A percentile compares a stretch with the other conserved stretches of the same genome.
Evolutionary conservation across 371 early-diverging fungal genomes (phyloP).

Genomic region (Mortierella sp.): DNA sequence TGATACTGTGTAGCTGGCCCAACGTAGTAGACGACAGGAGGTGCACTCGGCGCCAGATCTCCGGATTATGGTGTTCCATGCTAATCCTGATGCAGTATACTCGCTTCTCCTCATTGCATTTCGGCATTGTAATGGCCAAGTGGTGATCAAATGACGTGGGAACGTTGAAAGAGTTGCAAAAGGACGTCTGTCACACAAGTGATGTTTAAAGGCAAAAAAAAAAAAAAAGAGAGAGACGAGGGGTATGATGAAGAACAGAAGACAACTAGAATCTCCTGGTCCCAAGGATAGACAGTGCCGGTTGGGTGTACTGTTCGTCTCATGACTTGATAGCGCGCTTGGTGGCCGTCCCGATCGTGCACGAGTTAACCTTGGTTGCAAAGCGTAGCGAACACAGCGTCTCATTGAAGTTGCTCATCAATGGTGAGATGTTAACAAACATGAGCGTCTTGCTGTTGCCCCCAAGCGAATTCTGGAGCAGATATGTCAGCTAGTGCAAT

Average conservation of each 20-base stretch:
- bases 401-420: slow-evolving; percentile 80
- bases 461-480: slow-evolving; percentile 92
- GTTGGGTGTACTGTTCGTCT: background rate
- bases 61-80: too few species aligned
- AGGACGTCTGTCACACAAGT: too few species aligned
- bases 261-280: background rate
- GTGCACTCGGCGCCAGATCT: too few species aligned
- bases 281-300: background rate
- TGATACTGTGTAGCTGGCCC: too few species aligned
- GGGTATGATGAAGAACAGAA: background rate
- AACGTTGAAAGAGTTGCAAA: too few species aligned
- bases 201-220: too few species aligned
- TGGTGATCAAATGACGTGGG: too few species aligned
- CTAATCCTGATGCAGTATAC: too few species aligned
- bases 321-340: slow-evolving; percentile 23
- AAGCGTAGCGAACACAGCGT: slow-evolving; percentile 95
- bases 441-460: slow-evolving; percentile 98
- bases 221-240: background rate
- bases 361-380: slow-evolving; percentile 92
- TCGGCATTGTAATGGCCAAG: too few species aligned
- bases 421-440: slow-evolving; percentile 97
- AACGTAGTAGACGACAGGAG: too few species aligned
- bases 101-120: too few species aligned
- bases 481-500: slow-evolving; percentile 76
- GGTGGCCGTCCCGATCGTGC: slow-evolving; percentile 77